A percentile compares a stretch with the other conserved stretches of the same genome.
phyloP scores from a whole-genome alignment of 1,284 basidiomycete genomes.

The Leccinum fallax region DNA sequence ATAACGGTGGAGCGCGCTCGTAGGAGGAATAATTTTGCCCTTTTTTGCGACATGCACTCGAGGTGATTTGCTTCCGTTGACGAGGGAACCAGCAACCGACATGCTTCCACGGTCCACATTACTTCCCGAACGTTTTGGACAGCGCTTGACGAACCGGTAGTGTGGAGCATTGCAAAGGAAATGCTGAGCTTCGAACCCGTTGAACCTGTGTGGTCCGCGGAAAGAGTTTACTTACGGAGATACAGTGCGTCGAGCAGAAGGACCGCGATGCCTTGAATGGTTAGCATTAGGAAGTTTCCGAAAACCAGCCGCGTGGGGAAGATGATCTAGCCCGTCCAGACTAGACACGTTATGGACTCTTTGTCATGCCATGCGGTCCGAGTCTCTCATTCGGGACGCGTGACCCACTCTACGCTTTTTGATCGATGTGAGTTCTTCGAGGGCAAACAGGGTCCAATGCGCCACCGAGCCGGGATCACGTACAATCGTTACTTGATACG shows the following conservation, averaged over 20 bases:
- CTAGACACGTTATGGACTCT: neutral
- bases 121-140: neutral
- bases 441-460: neutral
- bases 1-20: constrained; percentile 15
- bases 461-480: neutral
- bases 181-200: neutral
- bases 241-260: neutral
- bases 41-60: constrained; percentile 10
- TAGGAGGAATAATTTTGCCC: constrained; percentile 2
- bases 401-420: neutral
- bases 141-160: neutral
- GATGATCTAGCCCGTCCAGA: neutral
- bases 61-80: constrained; percentile 3
- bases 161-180: neutral
- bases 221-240: neutral
- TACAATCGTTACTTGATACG: neutral
- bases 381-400: neutral
- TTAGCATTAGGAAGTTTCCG: neutral
- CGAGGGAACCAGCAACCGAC: neutral
- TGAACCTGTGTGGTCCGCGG: neutral
- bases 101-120: neutral
- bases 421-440: neutral
- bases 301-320: neutral
- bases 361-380: neutral
- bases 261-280: neutral